Evolutionary conservation across 495 filamentous ascomycete genomes (phyloP), one percentile per base, ranked within the genome.

Genomic region (Cercophora samala): DNA sequence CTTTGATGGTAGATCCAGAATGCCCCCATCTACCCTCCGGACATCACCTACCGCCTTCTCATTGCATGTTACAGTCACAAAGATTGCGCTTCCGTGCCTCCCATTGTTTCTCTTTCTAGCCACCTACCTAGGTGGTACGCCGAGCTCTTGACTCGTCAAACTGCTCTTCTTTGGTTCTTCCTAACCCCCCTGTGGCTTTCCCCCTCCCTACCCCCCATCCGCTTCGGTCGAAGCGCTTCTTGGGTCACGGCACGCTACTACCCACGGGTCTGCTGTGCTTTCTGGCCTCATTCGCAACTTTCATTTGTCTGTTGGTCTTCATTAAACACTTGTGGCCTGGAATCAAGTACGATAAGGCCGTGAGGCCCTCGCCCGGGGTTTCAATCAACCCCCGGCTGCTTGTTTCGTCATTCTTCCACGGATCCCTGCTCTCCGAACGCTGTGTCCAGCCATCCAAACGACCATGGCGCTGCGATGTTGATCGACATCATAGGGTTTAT

Each of bases 311-410:
- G n/a, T 37, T 62, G 58, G 58, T 64, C 22, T 53, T 60, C 25
- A 55, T 17, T 15, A 23, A 53, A 46, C 0, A 19, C 13, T 23
- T 56, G n/a, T 56, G 19, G 53, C 53, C n/a, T 11, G n/a, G 13
- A n/a, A n/a, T 21, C 46, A 17, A n/a, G 52, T 66, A 60, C 65
- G 70, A 69, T 73, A 69, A 68, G n/a, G n/a, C n/a, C n/a, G n/a
- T n/a, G n/a, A n/a, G n/a, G n/a, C n/a, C n/a, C n/a, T n/a, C n/a
- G n/a, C n/a, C n/a, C n/a, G n/a, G n/a, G n/a, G n/a, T n/a, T n/a
- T 46, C 53, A 23, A 56, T 56, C n/a, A 56, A 56, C 53, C 53
- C n/a, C 53, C 53, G 5, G 53, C n/a, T 66, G 68, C 66, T 65
- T 66, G 64, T 62, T 56, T 23, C 19, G 53, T 56, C 53, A 23